Percentiles rank a stretch among this genome's conserved stretches.
phyloP scores from a whole-genome alignment of 2,329 filamentous ascomycete species.

The Colletotrichum chlorophyti region DNA sequence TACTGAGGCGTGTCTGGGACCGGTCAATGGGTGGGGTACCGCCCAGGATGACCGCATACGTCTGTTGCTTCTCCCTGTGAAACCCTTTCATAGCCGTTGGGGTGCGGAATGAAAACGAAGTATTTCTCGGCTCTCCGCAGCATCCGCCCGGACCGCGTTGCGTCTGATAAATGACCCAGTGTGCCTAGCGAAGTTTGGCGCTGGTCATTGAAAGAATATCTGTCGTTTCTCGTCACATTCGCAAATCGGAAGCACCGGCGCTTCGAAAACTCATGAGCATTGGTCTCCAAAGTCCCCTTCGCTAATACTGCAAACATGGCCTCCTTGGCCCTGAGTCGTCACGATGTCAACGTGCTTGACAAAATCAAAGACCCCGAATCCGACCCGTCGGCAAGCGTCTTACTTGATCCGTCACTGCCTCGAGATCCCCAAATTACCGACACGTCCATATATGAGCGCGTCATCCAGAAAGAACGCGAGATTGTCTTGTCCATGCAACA shows the following conservation, averaged over 20 bases:
- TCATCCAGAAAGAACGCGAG: constrained; percentile 58
- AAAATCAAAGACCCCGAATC: constrained; percentile 73
- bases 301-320: constrained; percentile 47
- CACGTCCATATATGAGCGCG: constrained; percentile 52
- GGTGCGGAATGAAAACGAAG: constrained; percentile 24
- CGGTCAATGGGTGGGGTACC: not conserved
- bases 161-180: constrained; percentile 8
- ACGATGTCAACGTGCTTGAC: constrained; percentile 67
- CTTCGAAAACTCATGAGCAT: too few relatives aligned
- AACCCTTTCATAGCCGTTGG: constrained; percentile 26
- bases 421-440: constrained; percentile 66
- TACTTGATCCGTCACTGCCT: constrained; percentile 60
- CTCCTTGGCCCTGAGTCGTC: constrained; percentile 56
- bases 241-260: too few relatives aligned
- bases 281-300: not conserved
- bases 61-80: constrained; percentile 7
- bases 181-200: not conserved
- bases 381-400: constrained; percentile 59
- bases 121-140: not conserved
- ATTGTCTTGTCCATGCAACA: constrained; percentile 62
- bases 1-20: not conserved
- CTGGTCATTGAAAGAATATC: not conserved
- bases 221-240: not conserved
- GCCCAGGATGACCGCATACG: constrained; percentile 4
- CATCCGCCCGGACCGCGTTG: not conserved